These are phyloP conservation scores for Cryptococcus neoformans DNA, from an alignment of 1,284 basidiomycete genomes.

Conservation along the genomic window DNA sequence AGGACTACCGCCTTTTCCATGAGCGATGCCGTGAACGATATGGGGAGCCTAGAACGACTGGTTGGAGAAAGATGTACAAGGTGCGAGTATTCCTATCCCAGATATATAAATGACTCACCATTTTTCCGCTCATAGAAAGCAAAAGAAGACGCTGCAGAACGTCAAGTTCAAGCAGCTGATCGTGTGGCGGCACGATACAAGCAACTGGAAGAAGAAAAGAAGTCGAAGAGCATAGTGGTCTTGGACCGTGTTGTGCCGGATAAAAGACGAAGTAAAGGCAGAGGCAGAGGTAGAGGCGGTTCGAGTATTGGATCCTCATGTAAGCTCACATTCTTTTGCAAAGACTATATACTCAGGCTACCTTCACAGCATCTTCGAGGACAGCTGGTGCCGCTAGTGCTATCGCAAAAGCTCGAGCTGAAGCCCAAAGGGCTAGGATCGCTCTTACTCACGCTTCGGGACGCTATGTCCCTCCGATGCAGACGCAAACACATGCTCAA, in stretches of 20 bases:
- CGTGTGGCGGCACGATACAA: conserved; percentile 34
- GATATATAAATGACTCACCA: neutral
- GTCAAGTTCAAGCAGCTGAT: conserved; percentile 27
- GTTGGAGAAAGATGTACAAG: conserved; percentile 43
- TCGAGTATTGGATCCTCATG: neutral
- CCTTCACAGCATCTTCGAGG: neutral
- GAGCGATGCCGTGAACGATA: conserved; percentile 23
- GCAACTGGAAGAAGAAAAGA: conserved; percentile 34
- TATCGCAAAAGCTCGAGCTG: conserved; percentile 34
- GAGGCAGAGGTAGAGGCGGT: conserved; percentile 4
- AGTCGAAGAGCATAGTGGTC: conserved; percentile 32
- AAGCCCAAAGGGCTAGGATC: conserved; percentile 34
- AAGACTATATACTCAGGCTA: neutral
- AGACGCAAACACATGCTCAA: neutral
- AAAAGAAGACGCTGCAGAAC: conserved; percentile 28
- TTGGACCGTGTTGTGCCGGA: conserved; percentile 28
- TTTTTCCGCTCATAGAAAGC: conserved; percentile 29
- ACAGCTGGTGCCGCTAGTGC: conserved; percentile 7
- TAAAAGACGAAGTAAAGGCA: conserved; percentile 9
- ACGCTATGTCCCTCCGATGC: conserved; percentile 26
- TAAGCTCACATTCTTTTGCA: neutral
- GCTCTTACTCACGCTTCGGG: conserved; percentile 42
- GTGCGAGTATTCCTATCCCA: conserved; percentile 17
- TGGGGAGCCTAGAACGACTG: conserved; percentile 29
- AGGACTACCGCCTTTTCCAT: conserved; percentile 34